Percentiles rank a stretch among this genome's conserved stretches.
These are phyloP conservation scores for Xylaria sp. DNA, from an alignment of 2,329 filamentous ascomycete species.

Conservation along the genomic window DNA sequence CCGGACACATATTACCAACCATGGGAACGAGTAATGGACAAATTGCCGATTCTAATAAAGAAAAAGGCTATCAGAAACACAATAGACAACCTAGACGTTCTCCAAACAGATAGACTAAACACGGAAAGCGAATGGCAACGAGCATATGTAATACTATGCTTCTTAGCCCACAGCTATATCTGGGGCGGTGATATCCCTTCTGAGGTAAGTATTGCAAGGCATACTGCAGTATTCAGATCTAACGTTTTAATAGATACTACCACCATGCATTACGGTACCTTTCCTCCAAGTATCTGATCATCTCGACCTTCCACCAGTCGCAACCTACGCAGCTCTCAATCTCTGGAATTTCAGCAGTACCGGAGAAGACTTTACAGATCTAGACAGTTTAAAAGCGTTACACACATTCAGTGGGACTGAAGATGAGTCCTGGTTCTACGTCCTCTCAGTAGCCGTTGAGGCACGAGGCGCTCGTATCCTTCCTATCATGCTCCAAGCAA, in stretches of 20 bases:
- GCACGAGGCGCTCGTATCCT: conserved; percentile 72
- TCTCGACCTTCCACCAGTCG: conserved; percentile 82
- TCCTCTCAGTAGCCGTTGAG: conserved; percentile 90
- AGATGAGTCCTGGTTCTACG: conserved; percentile 94
- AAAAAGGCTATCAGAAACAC: conserved; percentile 63
- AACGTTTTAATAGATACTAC: conserved; percentile 59
- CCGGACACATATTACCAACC: conserved; percentile 67
- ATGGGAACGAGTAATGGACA: conserved; percentile 68
- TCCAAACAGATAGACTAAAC: conserved; percentile 62
- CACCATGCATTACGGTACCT: conserved; percentile 77
- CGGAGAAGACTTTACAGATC: conserved; percentile 60
- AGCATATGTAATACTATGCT: conserved; percentile 71
- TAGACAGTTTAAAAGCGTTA: conserved; percentile 73
- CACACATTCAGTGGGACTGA: conserved; percentile 87
- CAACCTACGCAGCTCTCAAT: conserved; percentile 86
- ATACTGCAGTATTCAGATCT: background rate
- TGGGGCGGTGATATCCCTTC: conserved; percentile 81
- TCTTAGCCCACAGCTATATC: conserved; percentile 78
- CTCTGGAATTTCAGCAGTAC: conserved; percentile 80
- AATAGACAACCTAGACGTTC: conserved; percentile 62
- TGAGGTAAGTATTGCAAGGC: conserved; percentile 59
- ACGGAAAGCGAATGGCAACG: conserved; percentile 70
- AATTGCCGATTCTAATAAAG: conserved; percentile 67
- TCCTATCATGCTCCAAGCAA: conserved; percentile 77
- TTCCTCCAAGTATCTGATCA: conserved; percentile 73